A percentile compares a stretch with the other conserved stretches of the same genome.
Evolutionary conservation across 2,329 filamentous ascomycete genomes (phyloP).

Genomic region (Pyrenophora teres): DNA sequence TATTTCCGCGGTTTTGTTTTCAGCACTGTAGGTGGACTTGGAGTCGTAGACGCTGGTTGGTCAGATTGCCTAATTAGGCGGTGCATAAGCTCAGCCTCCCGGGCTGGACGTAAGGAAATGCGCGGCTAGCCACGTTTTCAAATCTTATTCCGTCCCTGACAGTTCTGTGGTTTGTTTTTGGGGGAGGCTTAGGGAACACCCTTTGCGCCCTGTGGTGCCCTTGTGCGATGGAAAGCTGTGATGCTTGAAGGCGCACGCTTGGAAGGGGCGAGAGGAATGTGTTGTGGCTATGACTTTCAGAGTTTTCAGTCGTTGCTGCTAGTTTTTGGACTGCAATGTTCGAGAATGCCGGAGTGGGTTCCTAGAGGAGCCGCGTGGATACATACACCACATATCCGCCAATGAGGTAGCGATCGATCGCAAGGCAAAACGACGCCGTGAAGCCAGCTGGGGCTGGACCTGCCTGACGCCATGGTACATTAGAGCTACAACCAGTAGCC

Average conservation of each 20-base stretch:
- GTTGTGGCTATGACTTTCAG: conserved; percentile 1
- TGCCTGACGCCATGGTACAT: too few relatives aligned
- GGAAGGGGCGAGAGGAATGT: not conserved
- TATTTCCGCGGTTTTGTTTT: conserved; percentile 5
- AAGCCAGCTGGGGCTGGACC: too few relatives aligned
- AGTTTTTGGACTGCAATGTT: not conserved
- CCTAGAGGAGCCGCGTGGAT: not conserved
- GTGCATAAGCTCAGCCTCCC: conserved; percentile 3
- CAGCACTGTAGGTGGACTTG: not conserved
- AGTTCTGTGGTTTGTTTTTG: not conserved
- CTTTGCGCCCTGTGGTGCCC: not conserved
- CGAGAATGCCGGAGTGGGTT: not conserved
- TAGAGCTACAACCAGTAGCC: too few relatives aligned
- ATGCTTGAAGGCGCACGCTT: not conserved
- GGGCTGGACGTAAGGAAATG: conserved; percentile 1
- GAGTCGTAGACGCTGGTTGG: conserved; percentile 4
- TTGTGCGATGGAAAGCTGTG: not conserved
- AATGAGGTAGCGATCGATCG: conserved; percentile 1
- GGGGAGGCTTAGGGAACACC: not conserved
- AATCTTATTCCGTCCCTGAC: not conserved
- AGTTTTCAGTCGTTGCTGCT: not conserved
- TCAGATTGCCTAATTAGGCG: conserved; percentile 7
- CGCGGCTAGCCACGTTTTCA: not conserved
- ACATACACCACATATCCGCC: not conserved
- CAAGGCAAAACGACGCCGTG: not conserved